These are phyloP conservation scores for Parsonsia alboflavescens DNA, from an alignment of 257 asterid species.

Conservation along the genomic window DNA sequence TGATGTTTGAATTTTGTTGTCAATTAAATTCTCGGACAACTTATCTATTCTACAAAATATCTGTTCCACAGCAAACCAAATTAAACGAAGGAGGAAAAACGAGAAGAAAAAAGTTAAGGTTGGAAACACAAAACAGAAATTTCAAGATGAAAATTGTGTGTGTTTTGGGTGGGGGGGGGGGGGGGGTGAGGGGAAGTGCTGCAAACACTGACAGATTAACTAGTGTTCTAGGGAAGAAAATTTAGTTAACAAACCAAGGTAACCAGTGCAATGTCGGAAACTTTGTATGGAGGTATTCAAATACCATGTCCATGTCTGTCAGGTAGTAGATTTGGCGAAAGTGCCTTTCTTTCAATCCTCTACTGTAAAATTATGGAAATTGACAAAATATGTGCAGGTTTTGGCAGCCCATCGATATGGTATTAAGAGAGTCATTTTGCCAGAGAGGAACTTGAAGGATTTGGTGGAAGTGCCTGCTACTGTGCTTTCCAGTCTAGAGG, in stretches of 20 bases:
- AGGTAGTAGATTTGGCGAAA: neutral
- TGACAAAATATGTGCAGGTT: constrained; percentile 48
- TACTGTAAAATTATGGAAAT: neutral
- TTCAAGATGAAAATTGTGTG: neutral
- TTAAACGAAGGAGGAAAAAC: neutral
- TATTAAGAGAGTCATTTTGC: constrained; percentile 89
- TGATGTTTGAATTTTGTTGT: neutral
- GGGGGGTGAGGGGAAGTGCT: neutral
- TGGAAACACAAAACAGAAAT: neutral
- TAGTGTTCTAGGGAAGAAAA: neutral
- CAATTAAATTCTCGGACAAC: neutral
- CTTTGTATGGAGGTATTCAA: neutral
- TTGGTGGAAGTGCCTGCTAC: constrained; percentile 86
- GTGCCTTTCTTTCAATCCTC: neutral
- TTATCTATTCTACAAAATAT: neutral
- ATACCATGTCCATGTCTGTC: neutral
- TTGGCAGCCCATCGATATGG: constrained; percentile 96
- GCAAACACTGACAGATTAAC: neutral
- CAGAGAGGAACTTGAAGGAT: constrained; percentile 93
- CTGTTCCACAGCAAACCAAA: neutral
- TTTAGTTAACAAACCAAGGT: neutral
- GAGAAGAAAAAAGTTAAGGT: neutral
- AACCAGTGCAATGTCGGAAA: neutral
- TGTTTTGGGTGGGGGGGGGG: no score
- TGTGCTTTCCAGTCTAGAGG: constrained; percentile 88